These are phyloP conservation scores for Gillenia trifoliata DNA, from an alignment of 306 rosid species.

Conservation along the genomic window DNA sequence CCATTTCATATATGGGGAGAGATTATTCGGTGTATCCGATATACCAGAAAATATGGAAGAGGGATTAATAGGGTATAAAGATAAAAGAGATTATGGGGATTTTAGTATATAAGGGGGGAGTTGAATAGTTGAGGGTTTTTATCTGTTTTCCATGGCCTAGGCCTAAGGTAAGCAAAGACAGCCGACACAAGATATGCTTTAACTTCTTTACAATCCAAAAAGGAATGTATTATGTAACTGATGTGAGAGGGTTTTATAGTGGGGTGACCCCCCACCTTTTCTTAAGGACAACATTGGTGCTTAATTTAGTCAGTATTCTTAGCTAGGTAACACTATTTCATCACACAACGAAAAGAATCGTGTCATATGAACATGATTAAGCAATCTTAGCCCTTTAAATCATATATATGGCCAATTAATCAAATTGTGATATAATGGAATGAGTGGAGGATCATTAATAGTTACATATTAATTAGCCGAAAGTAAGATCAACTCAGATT, in stretches of 20 bases:
- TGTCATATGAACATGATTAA: not conserved
- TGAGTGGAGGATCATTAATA: not conserved
- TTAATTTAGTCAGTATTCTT: not conserved
- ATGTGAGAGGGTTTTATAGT: conserved; percentile 13
- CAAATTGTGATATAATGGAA: not conserved
- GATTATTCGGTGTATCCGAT: not conserved
- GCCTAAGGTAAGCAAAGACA: not conserved
- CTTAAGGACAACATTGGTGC: not conserved
- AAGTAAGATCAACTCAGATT: not conserved
- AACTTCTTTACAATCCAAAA: conserved; percentile 28
- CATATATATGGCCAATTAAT: not conserved
- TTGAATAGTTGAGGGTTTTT: not conserved
- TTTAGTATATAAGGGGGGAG: not conserved
- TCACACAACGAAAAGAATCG: not conserved
- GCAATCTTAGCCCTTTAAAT: not conserved
- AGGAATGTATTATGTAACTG: conserved; percentile 5
- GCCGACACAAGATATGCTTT: conserved; percentile 63
- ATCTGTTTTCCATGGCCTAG: conserved; percentile 3
- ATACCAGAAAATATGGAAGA: not conserved
- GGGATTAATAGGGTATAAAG: not conserved
- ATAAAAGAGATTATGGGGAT: not conserved
- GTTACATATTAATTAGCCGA: not conserved
- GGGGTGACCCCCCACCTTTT: conserved; percentile 37
- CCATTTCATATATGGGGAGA: conserved; percentile 35
- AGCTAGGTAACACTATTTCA: not conserved